Conservation (phyloP, 2,329 filamentous ascomycete genomes). For the Claviceps sorghi region DNA sequence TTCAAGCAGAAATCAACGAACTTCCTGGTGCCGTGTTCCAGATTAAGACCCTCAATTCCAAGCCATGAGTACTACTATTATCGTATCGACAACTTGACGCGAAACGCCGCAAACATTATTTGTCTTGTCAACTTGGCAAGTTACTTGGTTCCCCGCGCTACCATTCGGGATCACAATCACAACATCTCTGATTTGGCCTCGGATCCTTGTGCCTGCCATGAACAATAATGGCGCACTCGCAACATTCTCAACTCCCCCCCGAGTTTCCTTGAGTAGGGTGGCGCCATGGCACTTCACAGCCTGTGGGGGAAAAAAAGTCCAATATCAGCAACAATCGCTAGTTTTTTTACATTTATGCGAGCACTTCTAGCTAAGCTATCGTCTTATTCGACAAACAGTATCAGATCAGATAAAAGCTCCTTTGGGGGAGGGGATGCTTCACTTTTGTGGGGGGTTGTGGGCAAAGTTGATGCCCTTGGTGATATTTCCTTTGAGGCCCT, state of each 20-base stretch:
- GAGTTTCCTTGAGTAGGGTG: not conserved
- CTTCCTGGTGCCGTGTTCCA: constrained; percentile 86
- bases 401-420: constrained; percentile 15
- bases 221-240: not conserved
- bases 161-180: not conserved
- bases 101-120: not conserved
- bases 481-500: constrained; percentile 84
- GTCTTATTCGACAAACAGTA: constrained; percentile 13
- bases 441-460: constrained; percentile 79
- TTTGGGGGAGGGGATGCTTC: constrained; percentile 28
- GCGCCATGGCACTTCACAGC: constrained; percentile 20
- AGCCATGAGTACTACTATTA: constrained; percentile 31
- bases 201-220: not conserved
- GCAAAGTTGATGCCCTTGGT: constrained; percentile 84
- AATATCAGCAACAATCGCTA: constrained; percentile 22
- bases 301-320: constrained; percentile 17
- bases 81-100: not conserved
- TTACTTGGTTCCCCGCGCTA: not conserved
- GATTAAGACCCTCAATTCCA: constrained; percentile 68
- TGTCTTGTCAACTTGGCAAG: not conserved
- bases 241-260: not conserved
- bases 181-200: no score
- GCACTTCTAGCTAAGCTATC: constrained; percentile 24
- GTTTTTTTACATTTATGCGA: constrained; percentile 20
- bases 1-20: constrained; percentile 79